Conservation (phyloP, 2,329 filamentous ascomycete genomes). For the Lizonia empirigonia region DNA sequence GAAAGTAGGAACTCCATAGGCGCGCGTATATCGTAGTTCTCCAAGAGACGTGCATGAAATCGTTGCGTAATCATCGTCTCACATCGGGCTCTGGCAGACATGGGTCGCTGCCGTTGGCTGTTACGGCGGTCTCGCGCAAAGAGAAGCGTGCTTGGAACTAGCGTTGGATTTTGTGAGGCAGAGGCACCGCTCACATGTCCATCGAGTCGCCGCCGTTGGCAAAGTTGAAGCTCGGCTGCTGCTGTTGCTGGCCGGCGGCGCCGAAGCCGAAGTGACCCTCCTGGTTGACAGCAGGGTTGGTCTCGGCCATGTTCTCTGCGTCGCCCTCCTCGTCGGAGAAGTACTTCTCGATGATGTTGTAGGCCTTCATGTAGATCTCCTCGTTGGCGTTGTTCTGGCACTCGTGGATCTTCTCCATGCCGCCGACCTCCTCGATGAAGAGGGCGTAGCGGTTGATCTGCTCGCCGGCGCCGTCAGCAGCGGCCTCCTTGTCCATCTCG, state of each 20-base stretch:
- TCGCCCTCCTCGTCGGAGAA: slow-evolving; percentile 97
- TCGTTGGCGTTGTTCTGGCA: slow-evolving; percentile 99
- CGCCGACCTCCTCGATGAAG: slow-evolving; percentile 97
- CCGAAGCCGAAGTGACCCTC: slow-evolving; percentile 82
- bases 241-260: slow-evolving; percentile 59
- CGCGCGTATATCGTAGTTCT: slow-evolving; percentile 23
- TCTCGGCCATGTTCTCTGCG: slow-evolving; percentile 76
- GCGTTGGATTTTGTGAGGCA: neutral
- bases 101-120: neutral
- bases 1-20: slow-evolving; percentile 25
- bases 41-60: slow-evolving; percentile 37
- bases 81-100: slow-evolving; percentile 16
- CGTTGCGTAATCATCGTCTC: slow-evolving; percentile 28
- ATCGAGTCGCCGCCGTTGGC: slow-evolving; percentile 76
- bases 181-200: slow-evolving; percentile 67
- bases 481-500: slow-evolving; percentile 93
- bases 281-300: slow-evolving; percentile 73
- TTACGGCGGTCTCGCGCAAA: slow-evolving; percentile 8
- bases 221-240: slow-evolving; percentile 91
- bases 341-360: slow-evolving; percentile 99
- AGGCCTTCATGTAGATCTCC: slow-evolving; percentile 99
- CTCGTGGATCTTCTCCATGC: slow-evolving; percentile 99
- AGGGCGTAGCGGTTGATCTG: slow-evolving; percentile 93
- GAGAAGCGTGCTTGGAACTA: slow-evolving; percentile 8
- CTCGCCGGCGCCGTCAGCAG: slow-evolving; percentile 66